Percentiles rank a stretch among this genome's conserved stretches.
Evolutionary conservation across 495 filamentous ascomycete genomes (phyloP).

Genomic region (Lasiosphaeris hirsuta): DNA sequence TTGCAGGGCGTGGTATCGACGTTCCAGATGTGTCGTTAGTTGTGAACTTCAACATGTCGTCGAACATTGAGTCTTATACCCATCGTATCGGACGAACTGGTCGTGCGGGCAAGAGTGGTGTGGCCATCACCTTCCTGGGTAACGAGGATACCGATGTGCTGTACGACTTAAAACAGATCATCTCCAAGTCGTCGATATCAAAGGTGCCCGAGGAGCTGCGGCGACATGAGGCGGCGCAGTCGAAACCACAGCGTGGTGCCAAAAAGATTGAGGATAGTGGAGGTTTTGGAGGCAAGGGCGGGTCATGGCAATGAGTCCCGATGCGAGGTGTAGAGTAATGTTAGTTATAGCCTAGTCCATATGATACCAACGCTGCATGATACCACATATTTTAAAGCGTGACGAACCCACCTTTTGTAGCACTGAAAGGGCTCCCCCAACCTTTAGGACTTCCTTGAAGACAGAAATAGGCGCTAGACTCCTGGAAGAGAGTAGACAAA

Average conservation of each 20-base stretch:
- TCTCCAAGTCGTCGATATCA: slow-evolving; percentile 85
- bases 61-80: slow-evolving; percentile 90
- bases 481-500: too few species aligned
- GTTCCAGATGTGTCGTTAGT: slow-evolving; percentile 91
- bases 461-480: too few species aligned
- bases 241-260: slow-evolving; percentile 50
- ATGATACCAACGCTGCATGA: too few species aligned
- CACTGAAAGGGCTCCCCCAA: too few species aligned
- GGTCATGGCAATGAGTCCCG: slow-evolving; percentile 25
- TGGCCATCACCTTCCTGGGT: slow-evolving; percentile 93
- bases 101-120: slow-evolving; percentile 96
- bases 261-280: slow-evolving; percentile 31
- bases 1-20: slow-evolving; percentile 97
- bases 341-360: neutral
- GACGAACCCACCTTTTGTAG: too few species aligned
- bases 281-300: slow-evolving; percentile 30
- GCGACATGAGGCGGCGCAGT: slow-evolving; percentile 92
- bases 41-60: slow-evolving; percentile 99
- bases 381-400: too few species aligned
- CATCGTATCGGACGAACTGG: slow-evolving; percentile 97
- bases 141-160: slow-evolving; percentile 89
- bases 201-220: slow-evolving; percentile 90
- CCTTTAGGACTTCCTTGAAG: too few species aligned
- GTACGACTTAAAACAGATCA: slow-evolving; percentile 96
- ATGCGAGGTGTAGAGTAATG: neutral